Base-by-base conservation (phyloP, 1,139 yeast species). In the Meyerozyma sp. region DNA sequence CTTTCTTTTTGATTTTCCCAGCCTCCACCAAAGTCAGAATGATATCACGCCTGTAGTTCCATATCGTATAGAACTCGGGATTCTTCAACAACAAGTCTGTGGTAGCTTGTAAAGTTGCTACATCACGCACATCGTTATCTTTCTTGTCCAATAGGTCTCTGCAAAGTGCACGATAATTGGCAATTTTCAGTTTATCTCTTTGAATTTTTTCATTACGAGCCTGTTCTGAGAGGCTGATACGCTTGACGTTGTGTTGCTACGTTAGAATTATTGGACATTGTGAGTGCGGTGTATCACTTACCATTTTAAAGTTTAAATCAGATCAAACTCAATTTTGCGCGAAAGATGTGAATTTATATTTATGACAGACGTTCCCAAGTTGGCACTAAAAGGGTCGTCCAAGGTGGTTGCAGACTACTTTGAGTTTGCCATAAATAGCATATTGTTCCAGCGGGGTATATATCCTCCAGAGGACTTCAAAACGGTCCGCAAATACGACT, bases 381-480 rank as follows among this genome's bases (percentile, higher is more conserved):
- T 87, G 28, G 80, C 90, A 1, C 68, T 88, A 40, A 82, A 82
- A 54, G 96, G 96, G 5, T 85, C 95, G 0, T 80, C 93, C 32
- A 80, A 83, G 50, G 73, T 79, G 1, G 89, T 89, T 0, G 79
- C 93, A 1, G 96, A 90, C 63, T 90, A 87, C 65, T 90, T 90
- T 57, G 85, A 86, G 56, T 88, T 80, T 58, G 81, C 91, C 46
- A 81, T 88, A 48, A 84, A 87, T 60, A 81, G 84, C 47, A 87
- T 91, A 29, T 73, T 91, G 6, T 91, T 85, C 62, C 98, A 91
- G 60, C 68, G 98, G 44, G 96, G 96, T 0, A 84, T 91, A 34
- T 91, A 91, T 56, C 96, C 96, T 0, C 75, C 88, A 2, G 96
- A 88, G 53, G 96, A 89, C 59, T 91, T 91, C 62, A 79, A 78